Percentiles rank a stretch among this genome's conserved stretches.
Conservation (phyloP, 2,329 filamentous ascomycete genomes). For the Pseudomassariella vexata region DNA sequence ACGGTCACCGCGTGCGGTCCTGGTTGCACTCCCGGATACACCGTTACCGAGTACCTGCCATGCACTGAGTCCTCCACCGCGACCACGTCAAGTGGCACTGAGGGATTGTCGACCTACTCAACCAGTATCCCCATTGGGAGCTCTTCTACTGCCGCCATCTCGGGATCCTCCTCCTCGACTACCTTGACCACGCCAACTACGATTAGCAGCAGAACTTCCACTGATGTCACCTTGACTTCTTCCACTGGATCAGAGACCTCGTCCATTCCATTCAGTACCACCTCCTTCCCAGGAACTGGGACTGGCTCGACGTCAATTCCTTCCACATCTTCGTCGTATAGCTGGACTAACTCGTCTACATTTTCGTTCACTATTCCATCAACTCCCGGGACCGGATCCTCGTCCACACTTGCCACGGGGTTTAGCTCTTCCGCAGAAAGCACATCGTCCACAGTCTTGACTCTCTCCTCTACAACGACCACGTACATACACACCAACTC, state of each 20-base stretch:
- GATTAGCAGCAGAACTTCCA: neutral
- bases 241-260: no score
- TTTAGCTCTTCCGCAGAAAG: no score
- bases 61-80: slow-evolving; percentile 13
- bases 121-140: neutral
- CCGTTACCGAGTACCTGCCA: slow-evolving; percentile 15
- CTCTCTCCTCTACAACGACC: no score
- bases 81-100: neutral
- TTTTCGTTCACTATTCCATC: no score
- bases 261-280: neutral
- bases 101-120: neutral
- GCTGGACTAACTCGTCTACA: no score
- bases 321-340: no score
- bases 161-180: neutral
- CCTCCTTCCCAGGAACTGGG: neutral
- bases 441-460: no score
- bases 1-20: slow-evolving; percentile 20
- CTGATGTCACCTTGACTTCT: no score
- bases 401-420: no score
- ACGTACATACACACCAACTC: no score
- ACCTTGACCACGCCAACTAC: neutral
- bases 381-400: no score
- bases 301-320: no score
- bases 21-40: slow-evolving; percentile 13
- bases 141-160: neutral